Conservation (phyloP, 108 stramenopile genomes). For the Skeletonema costatum region DNA sequence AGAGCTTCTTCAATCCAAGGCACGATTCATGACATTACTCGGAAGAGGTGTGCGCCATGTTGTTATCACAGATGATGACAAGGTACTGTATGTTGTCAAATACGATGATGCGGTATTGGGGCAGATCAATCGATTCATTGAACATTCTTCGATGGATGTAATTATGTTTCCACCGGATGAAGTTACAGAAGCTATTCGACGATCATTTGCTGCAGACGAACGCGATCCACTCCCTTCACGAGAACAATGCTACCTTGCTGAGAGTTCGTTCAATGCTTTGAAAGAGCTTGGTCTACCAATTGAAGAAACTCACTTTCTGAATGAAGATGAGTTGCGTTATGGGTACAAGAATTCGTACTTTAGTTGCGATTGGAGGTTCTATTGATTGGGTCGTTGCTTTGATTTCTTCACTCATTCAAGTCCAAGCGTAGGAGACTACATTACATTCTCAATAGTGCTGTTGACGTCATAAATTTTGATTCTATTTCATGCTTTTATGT, state of each 20-base stretch:
- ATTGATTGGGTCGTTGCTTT: neutral
- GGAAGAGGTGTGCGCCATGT: neutral
- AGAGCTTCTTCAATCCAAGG: neutral
- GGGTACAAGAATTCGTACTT: neutral
- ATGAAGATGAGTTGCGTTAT: slow-evolving; percentile 6
- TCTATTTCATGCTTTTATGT: no score
- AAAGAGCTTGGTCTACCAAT: slow-evolving; percentile 2
- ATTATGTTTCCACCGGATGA: neutral
- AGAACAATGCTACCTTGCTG: slow-evolving; percentile 23
- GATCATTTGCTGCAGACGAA: slow-evolving; percentile 27
- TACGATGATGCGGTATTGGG: slow-evolving; percentile 3
- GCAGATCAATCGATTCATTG: neutral
- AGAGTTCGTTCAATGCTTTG: slow-evolving; percentile 18
- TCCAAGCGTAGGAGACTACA: no score
- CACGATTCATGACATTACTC: neutral
- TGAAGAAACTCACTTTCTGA: slow-evolving; percentile 3
- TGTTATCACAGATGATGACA: slow-evolving; percentile 5
- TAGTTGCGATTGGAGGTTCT: slow-evolving; percentile 21
- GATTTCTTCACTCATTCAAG: neutral
- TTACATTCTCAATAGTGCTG: no score
- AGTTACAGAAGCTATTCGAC: slow-evolving; percentile 11
- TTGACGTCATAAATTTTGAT: no score
- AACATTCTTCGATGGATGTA: neutral
- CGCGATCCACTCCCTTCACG: slow-evolving; percentile 14
- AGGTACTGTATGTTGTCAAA: slow-evolving; percentile 6